Conservation (phyloP, 495 filamentous ascomycete genomes). For the Aspergillus olivimuriae region DNA sequence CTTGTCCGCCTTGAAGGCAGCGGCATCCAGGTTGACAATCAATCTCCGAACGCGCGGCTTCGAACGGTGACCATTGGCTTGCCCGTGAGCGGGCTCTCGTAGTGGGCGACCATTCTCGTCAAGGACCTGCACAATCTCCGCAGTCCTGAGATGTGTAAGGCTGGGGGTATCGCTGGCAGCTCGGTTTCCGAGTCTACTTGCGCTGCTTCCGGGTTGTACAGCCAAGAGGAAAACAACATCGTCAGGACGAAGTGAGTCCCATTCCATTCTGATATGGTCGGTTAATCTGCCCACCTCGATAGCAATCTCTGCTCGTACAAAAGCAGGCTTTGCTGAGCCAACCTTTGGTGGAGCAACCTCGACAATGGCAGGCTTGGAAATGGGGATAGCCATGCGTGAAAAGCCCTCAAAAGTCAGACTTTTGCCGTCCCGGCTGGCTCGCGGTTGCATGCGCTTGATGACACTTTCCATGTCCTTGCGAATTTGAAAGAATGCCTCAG, state of each 20-base stretch:
- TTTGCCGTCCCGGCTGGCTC: conserved; percentile 49
- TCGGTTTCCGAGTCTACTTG: conserved; percentile 45
- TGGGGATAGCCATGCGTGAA: conserved; percentile 86
- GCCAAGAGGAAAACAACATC: conserved; percentile 87
- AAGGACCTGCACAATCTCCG: conserved; percentile 79
- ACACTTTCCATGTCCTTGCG: conserved; percentile 81
- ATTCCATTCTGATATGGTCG: conserved; percentile 72
- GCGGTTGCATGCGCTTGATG: conserved; percentile 72
- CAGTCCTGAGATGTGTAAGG: conserved; percentile 69
- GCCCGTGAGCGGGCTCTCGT: conserved; percentile 48
- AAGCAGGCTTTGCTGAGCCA: conserved; percentile 76
- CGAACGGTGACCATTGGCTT: conserved; percentile 45
- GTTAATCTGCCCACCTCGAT: conserved; percentile 76
- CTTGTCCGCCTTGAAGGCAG: conserved; percentile 72
- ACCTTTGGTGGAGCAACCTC: conserved; percentile 81
- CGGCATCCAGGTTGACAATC: conserved; percentile 74
- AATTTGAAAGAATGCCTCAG: conserved; percentile 91
- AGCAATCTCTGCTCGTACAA: conserved; percentile 80
- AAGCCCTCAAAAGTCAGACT: conserved; percentile 74
- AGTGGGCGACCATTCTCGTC: conserved; percentile 81
- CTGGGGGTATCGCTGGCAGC: conserved; percentile 46
- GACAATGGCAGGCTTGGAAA: conserved; percentile 79
- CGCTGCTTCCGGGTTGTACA: conserved; percentile 49
- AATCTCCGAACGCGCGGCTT: conserved; percentile 59
- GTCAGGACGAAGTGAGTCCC: conserved; percentile 82